phyloP scores from a whole-genome alignment of 2,329 filamentous ascomycete genomes.

The Colletotrichum sp. region DNA sequence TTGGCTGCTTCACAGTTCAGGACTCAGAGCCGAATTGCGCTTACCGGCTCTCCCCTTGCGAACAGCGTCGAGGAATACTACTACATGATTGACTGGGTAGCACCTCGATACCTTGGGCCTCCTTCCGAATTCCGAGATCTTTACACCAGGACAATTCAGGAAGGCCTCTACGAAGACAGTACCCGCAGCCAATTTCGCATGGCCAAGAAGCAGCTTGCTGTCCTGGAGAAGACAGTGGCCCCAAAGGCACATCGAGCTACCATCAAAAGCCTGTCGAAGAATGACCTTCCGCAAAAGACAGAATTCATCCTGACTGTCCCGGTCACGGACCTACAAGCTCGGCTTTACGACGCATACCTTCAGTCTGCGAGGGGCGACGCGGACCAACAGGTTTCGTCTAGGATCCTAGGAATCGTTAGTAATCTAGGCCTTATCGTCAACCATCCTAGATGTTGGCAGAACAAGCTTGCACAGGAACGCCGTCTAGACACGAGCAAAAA shows the following conservation, averaged over 20 bases:
- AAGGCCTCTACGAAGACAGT: constrained; percentile 74
- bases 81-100: constrained; percentile 87
- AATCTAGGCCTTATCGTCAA: constrained; percentile 55
- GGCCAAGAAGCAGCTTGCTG: constrained; percentile 70
- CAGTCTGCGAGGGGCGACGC: not conserved
- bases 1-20: constrained; percentile 61
- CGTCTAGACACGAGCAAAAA: not conserved
- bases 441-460: constrained; percentile 54
- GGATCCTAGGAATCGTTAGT: constrained; percentile 39
- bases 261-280: constrained; percentile 64
- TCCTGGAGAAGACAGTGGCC: constrained; percentile 73
- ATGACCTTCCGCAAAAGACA: constrained; percentile 74
- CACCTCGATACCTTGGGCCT: constrained; percentile 77
- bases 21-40: constrained; percentile 76
- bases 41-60: constrained; percentile 85
- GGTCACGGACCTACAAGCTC: constrained; percentile 67
- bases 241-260: constrained; percentile 82
- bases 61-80: constrained; percentile 88
- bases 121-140: constrained; percentile 69
- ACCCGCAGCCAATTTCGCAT: constrained; percentile 55
- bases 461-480: constrained; percentile 32
- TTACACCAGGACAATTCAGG: constrained; percentile 76
- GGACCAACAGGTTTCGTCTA: not conserved
- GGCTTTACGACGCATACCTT: constrained; percentile 62
- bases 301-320: constrained; percentile 83